Conservation (phyloP, 495 filamentous ascomycete genomes). For the Ascobolus immersus region DNA sequence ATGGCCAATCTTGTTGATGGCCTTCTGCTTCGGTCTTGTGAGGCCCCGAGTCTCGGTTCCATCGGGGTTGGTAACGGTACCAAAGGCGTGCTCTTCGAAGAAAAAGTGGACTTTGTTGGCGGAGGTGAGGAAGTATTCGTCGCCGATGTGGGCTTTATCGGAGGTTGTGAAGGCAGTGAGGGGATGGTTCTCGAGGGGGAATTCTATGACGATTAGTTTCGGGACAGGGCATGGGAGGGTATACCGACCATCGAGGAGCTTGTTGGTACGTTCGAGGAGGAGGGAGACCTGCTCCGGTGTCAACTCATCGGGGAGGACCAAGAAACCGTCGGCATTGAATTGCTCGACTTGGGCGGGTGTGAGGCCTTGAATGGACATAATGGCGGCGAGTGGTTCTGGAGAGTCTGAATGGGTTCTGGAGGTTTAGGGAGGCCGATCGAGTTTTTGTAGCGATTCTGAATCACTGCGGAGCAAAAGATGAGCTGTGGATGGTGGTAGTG, state of each 20-base stretch:
- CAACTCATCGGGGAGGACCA: constrained; percentile 63
- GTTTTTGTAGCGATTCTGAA: no score
- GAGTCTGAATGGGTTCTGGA: no score
- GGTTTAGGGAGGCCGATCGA: no score
- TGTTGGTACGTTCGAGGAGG: constrained; percentile 48
- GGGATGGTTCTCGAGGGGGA: constrained; percentile 56
- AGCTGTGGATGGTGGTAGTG: no score
- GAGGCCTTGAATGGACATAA: no score
- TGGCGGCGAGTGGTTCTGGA: no score
- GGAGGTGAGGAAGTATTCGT: constrained; percentile 74
- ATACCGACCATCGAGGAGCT: constrained; percentile 31
- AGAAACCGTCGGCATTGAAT: constrained; percentile 67
- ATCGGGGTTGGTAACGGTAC: no score
- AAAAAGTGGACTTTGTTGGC: constrained; percentile 89
- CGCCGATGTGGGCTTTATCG: constrained; percentile 45
- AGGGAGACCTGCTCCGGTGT: constrained; percentile 31
- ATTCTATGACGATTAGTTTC: constrained; percentile 17
- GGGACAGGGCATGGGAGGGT: neutral
- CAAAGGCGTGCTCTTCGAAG: constrained; percentile 57
- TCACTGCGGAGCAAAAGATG: no score
- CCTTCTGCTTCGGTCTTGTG: constrained; percentile 45
- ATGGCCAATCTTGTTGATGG: constrained; percentile 96
- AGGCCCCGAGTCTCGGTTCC: constrained; percentile 34
- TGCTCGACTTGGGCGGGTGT: constrained; percentile 40
- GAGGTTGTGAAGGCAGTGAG: constrained; percentile 70